Percentiles rank a stretch among this genome's conserved stretches.
Conservation (phyloP, 441 rosid species). For the Euphorbia celastroides region DNA sequence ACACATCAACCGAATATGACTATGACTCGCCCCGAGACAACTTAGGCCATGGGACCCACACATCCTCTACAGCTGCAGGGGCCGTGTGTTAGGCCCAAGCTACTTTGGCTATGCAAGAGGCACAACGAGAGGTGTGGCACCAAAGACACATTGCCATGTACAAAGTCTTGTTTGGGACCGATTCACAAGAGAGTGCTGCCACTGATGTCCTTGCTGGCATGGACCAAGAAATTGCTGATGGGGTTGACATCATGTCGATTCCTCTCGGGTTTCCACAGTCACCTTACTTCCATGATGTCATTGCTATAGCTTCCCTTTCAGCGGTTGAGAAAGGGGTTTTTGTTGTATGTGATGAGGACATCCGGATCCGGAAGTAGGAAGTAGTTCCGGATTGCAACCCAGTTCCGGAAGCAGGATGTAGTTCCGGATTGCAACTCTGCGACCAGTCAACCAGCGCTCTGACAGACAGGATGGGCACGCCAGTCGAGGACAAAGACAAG, state of each 20-base stretch:
- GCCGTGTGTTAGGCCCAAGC: slow-evolving; percentile 38
- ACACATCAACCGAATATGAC: slow-evolving; percentile 35
- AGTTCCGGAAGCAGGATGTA: too few relatives aligned
- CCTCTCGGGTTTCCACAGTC: slow-evolving; percentile 50
- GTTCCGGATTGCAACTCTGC: too few relatives aligned
- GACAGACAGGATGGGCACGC: too few relatives aligned
- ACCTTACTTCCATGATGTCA: slow-evolving; percentile 53
- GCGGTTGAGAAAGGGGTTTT: slow-evolving; percentile 45
- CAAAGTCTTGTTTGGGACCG: slow-evolving; percentile 43
- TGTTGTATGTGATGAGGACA: slow-evolving; percentile 52
- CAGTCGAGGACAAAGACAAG: too few relatives aligned
- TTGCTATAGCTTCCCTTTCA: slow-evolving; percentile 55
- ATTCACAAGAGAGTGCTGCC: slow-evolving; percentile 41
- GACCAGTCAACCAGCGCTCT: too few relatives aligned
- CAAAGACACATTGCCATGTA: slow-evolving; percentile 54
- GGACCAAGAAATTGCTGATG: slow-evolving; percentile 56
- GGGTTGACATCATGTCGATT: slow-evolving; percentile 57
- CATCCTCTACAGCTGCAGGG: slow-evolving; percentile 76
- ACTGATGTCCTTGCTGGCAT: slow-evolving; percentile 65
- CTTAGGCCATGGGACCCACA: slow-evolving; percentile 73
- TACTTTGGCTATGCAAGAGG: slow-evolving; percentile 67
- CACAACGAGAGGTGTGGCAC: slow-evolving; percentile 63
- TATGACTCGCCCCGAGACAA: slow-evolving; percentile 62
- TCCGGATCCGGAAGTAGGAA: too few relatives aligned
- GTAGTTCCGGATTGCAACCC: too few relatives aligned